Percentiles rank a stretch among this genome's conserved stretches.
These are phyloP conservation scores for Neoboletus subvelutipes DNA, from an alignment of 768 basidiomycete genomes.

Conservation along the genomic window DNA sequence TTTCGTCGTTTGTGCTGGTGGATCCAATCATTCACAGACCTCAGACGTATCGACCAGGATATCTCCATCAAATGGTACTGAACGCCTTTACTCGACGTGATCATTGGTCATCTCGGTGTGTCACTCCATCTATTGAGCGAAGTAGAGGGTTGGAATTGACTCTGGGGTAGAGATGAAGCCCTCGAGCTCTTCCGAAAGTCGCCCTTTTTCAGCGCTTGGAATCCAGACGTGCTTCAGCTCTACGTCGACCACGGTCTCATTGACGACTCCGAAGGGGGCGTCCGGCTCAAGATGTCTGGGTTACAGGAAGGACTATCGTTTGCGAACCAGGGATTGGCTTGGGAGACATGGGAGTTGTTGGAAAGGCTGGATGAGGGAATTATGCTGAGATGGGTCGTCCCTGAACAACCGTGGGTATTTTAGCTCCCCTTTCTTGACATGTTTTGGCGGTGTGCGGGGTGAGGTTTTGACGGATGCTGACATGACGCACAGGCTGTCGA, in stretches of 20 bases:
- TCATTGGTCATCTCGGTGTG: slow-evolving; percentile 62
- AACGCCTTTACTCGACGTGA: slow-evolving; percentile 60
- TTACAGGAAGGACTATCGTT: slow-evolving; percentile 67
- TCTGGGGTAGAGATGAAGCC: slow-evolving; percentile 56
- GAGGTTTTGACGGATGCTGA: neutral
- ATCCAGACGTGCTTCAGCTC: slow-evolving; percentile 54
- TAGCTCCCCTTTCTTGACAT: neutral
- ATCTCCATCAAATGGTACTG: slow-evolving; percentile 15
- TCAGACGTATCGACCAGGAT: neutral
- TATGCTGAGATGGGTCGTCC: slow-evolving; percentile 31
- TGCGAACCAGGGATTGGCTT: slow-evolving; percentile 37
- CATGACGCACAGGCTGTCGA: slow-evolving; percentile 11
- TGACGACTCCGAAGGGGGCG: slow-evolving; percentile 36
- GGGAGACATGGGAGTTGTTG: slow-evolving; percentile 31
- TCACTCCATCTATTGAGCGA: neutral
- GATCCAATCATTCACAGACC: slow-evolving; percentile 68
- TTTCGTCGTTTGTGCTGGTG: slow-evolving; percentile 68
- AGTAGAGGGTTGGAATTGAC: neutral
- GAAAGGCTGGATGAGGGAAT: slow-evolving; percentile 27
- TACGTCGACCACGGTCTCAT: slow-evolving; percentile 62
- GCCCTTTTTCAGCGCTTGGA: slow-evolving; percentile 73
- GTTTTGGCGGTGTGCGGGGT: neutral
- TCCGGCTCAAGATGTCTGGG: slow-evolving; percentile 63
- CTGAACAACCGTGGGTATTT: slow-evolving; percentile 17
- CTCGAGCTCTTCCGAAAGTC: slow-evolving; percentile 43